phyloP scores from a whole-genome alignment of 495 filamentous ascomycete genomes.

The Trichoderma asperelloides region DNA sequence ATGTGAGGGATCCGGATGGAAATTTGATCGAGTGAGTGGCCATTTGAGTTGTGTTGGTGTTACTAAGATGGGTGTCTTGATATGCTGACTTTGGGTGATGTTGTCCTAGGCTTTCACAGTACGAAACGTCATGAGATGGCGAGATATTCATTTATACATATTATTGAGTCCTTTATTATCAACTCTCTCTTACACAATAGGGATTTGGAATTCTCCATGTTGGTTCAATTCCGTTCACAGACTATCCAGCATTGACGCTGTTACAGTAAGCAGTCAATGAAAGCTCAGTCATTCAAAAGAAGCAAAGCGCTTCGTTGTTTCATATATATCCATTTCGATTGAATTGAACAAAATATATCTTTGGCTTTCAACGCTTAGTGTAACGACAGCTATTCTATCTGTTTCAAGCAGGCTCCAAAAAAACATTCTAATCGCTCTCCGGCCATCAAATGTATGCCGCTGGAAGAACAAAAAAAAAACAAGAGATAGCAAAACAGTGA shows the following conservation, averaged over 20 bases:
- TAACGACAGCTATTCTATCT: background rate
- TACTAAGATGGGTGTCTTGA: background rate
- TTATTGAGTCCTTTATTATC: too few relatives aligned
- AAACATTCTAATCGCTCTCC: background rate
- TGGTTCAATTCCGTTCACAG: too few relatives aligned
- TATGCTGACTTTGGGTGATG: too few relatives aligned
- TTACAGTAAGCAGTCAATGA: too few relatives aligned
- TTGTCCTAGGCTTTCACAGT: too few relatives aligned
- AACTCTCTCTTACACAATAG: too few relatives aligned
- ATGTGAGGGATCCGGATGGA: conserved; percentile 47
- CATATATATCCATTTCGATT: background rate
- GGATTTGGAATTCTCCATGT: too few relatives aligned
- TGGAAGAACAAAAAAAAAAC: background rate
- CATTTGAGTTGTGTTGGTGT: background rate
- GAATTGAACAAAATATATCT: background rate
- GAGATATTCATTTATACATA: too few relatives aligned
- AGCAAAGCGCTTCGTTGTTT: background rate
- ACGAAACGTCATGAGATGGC: too few relatives aligned
- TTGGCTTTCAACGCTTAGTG: background rate
- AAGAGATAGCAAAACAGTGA: background rate
- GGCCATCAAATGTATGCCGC: background rate
- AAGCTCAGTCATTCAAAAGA: background rate
- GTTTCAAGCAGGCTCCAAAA: background rate
- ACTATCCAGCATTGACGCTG: too few relatives aligned
- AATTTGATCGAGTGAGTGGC: conserved; percentile 46